These are phyloP conservation scores for Blastobotrys muscicola DNA, from an alignment of 805 yeast species.

Conservation along the genomic window DNA sequence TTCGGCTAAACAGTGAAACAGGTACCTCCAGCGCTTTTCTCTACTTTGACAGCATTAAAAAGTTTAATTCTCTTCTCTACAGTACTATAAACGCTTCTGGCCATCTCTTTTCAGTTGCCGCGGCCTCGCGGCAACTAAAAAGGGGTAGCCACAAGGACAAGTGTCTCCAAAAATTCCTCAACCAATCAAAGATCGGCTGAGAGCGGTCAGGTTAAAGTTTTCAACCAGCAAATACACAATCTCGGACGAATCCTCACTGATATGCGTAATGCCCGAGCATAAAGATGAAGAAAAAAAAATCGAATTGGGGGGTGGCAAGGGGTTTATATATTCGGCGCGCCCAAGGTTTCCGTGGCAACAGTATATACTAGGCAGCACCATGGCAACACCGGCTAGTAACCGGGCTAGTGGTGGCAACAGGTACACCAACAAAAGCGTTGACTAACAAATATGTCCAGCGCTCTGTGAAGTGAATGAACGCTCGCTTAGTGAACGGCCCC, in stretches of 20 bases:
- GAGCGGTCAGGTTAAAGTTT: slow-evolving; percentile 93
- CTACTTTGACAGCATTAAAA: no score
- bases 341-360: neutral
- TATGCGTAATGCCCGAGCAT: slow-evolving; percentile 99
- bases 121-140: slow-evolving; percentile 2
- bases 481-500: neutral
- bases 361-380: neutral
- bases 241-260: slow-evolving; percentile 99
- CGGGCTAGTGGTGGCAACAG: no score
- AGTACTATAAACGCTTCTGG: neutral
- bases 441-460: neutral
- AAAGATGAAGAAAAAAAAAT: slow-evolving; percentile 53
- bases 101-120: no score
- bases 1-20: neutral
- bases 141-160: neutral
- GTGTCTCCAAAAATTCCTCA: slow-evolving; percentile 31
- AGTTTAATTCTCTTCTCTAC: neutral
- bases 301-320: neutral
- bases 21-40: no score
- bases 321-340: slow-evolving; percentile 4
- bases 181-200: slow-evolving; percentile 19
- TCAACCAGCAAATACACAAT: slow-evolving; percentile 99
- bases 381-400: neutral
- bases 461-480: neutral
- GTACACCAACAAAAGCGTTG: neutral